A percentile compares a stretch with the other conserved stretches of the same genome.
phyloP scores from a whole-genome alignment of 805 yeast species.

The Candida mattraensis region DNA sequence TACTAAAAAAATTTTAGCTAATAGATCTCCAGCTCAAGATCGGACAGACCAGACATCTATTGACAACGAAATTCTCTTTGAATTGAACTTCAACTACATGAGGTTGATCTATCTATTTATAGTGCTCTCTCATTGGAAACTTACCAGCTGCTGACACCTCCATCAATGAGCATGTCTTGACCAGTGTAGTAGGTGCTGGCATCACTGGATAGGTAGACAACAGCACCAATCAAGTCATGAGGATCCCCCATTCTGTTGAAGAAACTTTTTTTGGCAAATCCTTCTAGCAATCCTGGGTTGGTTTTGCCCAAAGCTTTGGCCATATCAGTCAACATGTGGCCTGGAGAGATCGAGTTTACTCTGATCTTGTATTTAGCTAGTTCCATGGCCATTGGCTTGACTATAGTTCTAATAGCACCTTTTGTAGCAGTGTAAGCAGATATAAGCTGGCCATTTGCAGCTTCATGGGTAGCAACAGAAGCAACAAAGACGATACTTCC shows the following conservation, averaged over 20 bases:
- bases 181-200: conserved; percentile 54
- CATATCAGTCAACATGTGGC: conserved; percentile 47
- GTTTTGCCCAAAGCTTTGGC: conserved; percentile 25
- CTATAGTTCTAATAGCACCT: conserved; percentile 45
- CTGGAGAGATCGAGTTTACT: conserved; percentile 49
- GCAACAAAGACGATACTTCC: conserved; percentile 52
- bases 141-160: too few species aligned
- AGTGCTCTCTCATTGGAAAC: too few species aligned
- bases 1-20: too few species aligned
- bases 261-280: too few species aligned
- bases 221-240: conserved; percentile 52
- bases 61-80: too few species aligned
- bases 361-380: conserved; percentile 48
- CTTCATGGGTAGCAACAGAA: conserved; percentile 50
- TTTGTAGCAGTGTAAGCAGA: conserved; percentile 47
- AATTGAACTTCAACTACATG: too few species aligned
- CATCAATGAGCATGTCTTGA: conserved; percentile 48
- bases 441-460: conserved; percentile 47
- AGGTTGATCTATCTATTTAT: too few species aligned
- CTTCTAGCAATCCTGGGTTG: conserved; percentile 42
- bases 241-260: conserved; percentile 50
- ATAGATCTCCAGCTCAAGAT: too few species aligned
- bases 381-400: conserved; percentile 44
- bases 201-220: conserved; percentile 52
- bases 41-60: too few species aligned